Evolutionary conservation across 2,329 filamentous ascomycete species (phyloP).

Genomic region (Cercospora sojina): DNA sequence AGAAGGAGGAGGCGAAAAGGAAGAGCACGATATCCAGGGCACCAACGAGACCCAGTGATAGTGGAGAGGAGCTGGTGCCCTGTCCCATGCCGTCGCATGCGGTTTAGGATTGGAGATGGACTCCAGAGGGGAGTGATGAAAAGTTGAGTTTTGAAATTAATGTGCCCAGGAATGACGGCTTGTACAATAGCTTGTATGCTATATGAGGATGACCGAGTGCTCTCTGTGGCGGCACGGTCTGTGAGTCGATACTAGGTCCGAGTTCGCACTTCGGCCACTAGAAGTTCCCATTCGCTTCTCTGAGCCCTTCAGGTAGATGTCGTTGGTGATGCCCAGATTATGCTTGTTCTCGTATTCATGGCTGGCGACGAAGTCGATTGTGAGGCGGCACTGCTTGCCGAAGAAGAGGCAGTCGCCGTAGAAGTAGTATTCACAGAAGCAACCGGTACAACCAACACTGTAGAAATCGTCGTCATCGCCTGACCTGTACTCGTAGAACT

Average conservation of each 20-base stretch:
- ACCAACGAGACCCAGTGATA: background rate
- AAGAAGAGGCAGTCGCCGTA: background rate
- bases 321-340: background rate
- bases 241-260: background rate
- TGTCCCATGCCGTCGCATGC: background rate
- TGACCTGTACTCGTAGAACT: background rate
- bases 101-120: background rate
- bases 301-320: background rate
- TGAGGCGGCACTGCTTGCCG: background rate
- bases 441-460: slow-evolving; percentile 4
- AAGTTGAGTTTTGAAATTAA: background rate
- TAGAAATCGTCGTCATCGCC: slow-evolving; percentile 7
- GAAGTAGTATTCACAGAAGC: background rate
- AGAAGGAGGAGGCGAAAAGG: slow-evolving; percentile 10
- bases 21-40: background rate
- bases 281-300: background rate
- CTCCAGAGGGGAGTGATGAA: background rate
- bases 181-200: background rate
- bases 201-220: background rate
- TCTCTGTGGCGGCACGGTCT: background rate
- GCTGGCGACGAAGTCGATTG: background rate
- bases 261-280: background rate
- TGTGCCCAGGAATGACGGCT: background rate
- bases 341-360: background rate
- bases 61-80: slow-evolving; percentile 4